Evolutionary conservation across 257 asterid genomes (phyloP).

Genomic region (Ocimum tenuiflorum): DNA sequence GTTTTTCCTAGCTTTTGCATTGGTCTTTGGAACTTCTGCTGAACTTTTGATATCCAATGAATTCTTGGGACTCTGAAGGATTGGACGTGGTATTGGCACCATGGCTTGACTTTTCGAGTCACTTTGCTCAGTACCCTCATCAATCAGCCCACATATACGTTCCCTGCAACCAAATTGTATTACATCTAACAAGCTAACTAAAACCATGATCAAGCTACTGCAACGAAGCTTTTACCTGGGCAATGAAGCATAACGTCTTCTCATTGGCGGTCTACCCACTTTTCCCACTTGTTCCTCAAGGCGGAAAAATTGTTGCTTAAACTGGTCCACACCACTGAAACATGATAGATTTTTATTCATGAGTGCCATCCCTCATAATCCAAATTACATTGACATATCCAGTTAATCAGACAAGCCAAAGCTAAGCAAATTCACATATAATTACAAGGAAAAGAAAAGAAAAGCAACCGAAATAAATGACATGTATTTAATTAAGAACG

Average conservation of each 20-base stretch:
- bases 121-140: constrained; percentile 47
- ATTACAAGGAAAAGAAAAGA: no score
- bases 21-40: no score
- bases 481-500: no score
- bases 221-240: constrained; percentile 66
- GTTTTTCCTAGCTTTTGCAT: constrained; percentile 33
- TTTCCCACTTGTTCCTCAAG: constrained; percentile 71
- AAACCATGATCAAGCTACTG: neutral
- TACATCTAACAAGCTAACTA: neutral
- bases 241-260: constrained; percentile 79
- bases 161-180: constrained; percentile 46
- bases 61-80: constrained; percentile 53
- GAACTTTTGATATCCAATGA: constrained; percentile 30
- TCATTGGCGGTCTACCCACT: constrained; percentile 49
- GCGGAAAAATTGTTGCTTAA: constrained; percentile 76
- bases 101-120: constrained; percentile 37
- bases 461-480: no score
- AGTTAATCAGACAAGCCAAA: no score
- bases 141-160: constrained; percentile 65
- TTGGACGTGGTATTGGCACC: constrained; percentile 43
- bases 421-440: no score
- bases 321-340: constrained; percentile 81
- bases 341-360: neutral
- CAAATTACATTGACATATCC: no score
- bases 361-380: neutral